Evolutionary conservation across 2,329 filamentous ascomycete genomes (phyloP).

Genomic region (Fusarium sp.): DNA sequence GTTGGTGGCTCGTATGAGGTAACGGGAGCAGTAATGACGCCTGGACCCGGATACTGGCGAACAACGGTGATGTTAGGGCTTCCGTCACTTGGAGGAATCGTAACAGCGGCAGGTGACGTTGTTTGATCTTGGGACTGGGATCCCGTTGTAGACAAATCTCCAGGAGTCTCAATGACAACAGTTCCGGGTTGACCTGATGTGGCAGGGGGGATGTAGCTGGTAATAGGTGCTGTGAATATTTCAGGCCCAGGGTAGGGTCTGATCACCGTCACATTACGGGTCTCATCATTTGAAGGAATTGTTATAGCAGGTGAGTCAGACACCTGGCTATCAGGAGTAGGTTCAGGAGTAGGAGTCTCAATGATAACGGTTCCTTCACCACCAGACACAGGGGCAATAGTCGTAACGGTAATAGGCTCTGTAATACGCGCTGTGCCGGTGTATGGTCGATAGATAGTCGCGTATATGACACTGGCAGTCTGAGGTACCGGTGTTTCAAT

Average conservation of each 20-base stretch:
- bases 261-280: constrained; percentile 18
- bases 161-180: constrained; percentile 17
- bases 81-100: constrained; percentile 17
- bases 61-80: constrained; percentile 27
- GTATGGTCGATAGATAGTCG: constrained; percentile 15
- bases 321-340: not conserved
- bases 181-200: constrained; percentile 10
- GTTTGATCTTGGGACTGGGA: not conserved
- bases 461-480: constrained; percentile 1
- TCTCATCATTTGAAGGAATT: constrained; percentile 13
- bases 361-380: constrained; percentile 22
- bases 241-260: constrained; percentile 14
- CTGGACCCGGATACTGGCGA: constrained; percentile 26
- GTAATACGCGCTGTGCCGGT: constrained; percentile 6
- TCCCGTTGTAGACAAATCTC: not conserved
- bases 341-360: constrained; percentile 19
- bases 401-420: constrained; percentile 12
- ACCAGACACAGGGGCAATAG: constrained; percentile 11
- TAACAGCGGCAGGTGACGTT: constrained; percentile 11
- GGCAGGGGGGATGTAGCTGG: constrained; percentile 3
- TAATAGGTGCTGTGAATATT: constrained; percentile 2
- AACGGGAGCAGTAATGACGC: constrained; percentile 19
- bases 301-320: not conserved
- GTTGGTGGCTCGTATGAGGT: constrained; percentile 25
- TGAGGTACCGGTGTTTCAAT: constrained; percentile 18